Evolutionary conservation across 495 filamentous ascomycete species (phyloP).

Genomic region (Penicillium macrosclerotiorum): DNA sequence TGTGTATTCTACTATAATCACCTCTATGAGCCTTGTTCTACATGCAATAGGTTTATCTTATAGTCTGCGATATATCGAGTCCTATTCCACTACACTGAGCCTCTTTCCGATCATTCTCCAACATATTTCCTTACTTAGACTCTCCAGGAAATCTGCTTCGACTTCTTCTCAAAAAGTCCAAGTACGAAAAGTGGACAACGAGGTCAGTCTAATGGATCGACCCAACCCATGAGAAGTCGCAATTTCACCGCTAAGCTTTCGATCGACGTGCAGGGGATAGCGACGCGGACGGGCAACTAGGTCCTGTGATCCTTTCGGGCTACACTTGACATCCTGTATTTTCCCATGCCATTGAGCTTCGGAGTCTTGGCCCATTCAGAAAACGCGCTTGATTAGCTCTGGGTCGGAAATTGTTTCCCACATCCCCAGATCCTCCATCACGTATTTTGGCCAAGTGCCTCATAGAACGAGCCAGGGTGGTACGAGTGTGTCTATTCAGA

Average conservation of each 20-base stretch:
- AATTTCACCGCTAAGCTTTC: constrained; percentile 5
- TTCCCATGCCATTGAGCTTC: neutral
- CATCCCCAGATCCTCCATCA: constrained; percentile 13
- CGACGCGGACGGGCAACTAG: constrained; percentile 2
- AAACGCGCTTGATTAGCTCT: no score
- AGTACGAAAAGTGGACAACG: neutral
- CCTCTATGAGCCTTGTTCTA: no score
- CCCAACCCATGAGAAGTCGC: neutral
- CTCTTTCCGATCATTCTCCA: no score
- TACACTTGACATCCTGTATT: constrained; percentile 7
- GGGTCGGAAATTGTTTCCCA: no score
- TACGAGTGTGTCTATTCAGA: no score
- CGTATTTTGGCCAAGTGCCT: constrained; percentile 15
- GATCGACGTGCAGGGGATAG: constrained; percentile 11
- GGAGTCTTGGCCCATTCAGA: neutral
- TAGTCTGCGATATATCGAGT: no score
- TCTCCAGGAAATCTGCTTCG: no score
- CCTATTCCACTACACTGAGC: no score
- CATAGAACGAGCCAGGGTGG: constrained; percentile 6
- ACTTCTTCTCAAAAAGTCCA: no score
- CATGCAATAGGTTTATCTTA: no score
- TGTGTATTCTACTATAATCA: no score
- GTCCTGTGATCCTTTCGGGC: constrained; percentile 4
- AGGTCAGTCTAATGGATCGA: neutral
- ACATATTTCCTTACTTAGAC: no score